phyloP scores from a whole-genome alignment of 2,329 filamentous ascomycete genomes.

The Alternaria sp. region DNA sequence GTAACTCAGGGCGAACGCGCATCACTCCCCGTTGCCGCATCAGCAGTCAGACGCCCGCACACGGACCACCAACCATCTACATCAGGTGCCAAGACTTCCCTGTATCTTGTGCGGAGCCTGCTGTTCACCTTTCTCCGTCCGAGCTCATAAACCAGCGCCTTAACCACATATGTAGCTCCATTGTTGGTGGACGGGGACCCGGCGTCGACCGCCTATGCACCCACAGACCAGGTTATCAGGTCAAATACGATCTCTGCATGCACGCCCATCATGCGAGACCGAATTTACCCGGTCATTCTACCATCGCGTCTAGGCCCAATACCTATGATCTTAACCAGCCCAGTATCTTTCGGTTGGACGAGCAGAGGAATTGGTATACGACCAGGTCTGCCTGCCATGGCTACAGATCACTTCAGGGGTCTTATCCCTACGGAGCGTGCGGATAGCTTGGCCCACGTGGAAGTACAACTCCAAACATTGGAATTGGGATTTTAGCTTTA shows the following conservation, averaged over 20 bases:
- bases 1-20: background rate
- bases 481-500: background rate
- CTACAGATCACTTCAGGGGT: background rate
- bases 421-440: background rate
- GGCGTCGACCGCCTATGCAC: background rate
- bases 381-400: background rate
- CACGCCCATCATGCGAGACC: slow-evolving; percentile 1
- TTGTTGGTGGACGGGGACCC: background rate
- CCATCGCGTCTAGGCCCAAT: background rate
- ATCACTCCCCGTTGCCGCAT: background rate
- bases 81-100: background rate
- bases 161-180: background rate
- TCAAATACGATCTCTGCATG: background rate
- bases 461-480: background rate
- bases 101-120: background rate
- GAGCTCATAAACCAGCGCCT: background rate
- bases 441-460: background rate
- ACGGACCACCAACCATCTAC: background rate
- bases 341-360: background rate
- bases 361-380: background rate
- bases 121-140: background rate
- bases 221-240: background rate
- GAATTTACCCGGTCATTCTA: slow-evolving; percentile 3
- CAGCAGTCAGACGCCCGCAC: background rate
- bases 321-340: background rate